Conservation (phyloP, 768 basidiomycete genomes). For the Boletus rufocinnamomeus region DNA sequence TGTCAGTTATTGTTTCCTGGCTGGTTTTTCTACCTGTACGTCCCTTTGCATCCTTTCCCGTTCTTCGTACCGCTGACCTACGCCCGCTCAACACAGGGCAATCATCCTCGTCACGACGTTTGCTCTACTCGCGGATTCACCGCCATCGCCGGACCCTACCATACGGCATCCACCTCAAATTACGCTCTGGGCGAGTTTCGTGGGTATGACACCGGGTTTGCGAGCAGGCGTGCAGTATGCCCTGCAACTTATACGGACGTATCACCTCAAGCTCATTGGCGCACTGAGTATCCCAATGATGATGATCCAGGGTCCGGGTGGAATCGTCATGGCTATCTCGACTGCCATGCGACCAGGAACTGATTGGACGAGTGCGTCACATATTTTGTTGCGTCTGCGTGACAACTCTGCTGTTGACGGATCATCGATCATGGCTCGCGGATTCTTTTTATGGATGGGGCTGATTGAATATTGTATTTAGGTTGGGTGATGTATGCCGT, state of each 20-base stretch:
- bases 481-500: slow-evolving; percentile 83
- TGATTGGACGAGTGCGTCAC: slow-evolving; percentile 75
- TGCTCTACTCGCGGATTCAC: slow-evolving; percentile 54
- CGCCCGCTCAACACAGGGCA: slow-evolving; percentile 2
- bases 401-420: not conserved
- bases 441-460: not conserved
- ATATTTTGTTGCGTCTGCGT: not conserved
- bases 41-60: slow-evolving; percentile 6
- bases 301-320: slow-evolving; percentile 91
- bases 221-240: slow-evolving; percentile 85
- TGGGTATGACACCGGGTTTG: slow-evolving; percentile 78
- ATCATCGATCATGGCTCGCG: not conserved
- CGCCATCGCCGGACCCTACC: slow-evolving; percentile 38
- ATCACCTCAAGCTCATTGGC: slow-evolving; percentile 76
- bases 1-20: slow-evolving; percentile 77
- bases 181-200: slow-evolving; percentile 77
- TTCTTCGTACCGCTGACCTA: not conserved
- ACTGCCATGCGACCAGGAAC: slow-evolving; percentile 80
- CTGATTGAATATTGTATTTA: slow-evolving; percentile 26
- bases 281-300: slow-evolving; percentile 95
- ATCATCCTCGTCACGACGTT: slow-evolving; percentile 63
- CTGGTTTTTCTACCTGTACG: slow-evolving; percentile 73
- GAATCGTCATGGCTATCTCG: slow-evolving; percentile 81
- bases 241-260: slow-evolving; percentile 85
- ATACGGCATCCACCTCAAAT: slow-evolving; percentile 41